Percentiles rank a stretch among this genome's conserved stretches.
Conservation (phyloP, 2,329 filamentous ascomycete species). For the Aureobasidium leucospermi region DNA sequence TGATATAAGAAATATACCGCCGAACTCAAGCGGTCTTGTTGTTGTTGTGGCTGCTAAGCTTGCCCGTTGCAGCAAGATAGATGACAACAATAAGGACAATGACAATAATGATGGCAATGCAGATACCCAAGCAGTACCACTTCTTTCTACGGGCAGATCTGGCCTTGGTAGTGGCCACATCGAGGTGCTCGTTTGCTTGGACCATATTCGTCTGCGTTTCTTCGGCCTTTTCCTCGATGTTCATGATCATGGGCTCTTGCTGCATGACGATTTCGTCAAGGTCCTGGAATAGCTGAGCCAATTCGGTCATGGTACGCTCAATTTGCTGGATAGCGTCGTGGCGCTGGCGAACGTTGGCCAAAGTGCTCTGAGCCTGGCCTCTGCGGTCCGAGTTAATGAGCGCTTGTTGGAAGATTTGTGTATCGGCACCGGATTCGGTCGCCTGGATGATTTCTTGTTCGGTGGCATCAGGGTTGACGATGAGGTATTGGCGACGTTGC, state of each 20-base stretch:
- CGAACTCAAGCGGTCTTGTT: not conserved
- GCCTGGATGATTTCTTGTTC: slow-evolving; percentile 72
- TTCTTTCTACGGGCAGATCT: slow-evolving; percentile 81
- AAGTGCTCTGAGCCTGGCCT: slow-evolving; percentile 71
- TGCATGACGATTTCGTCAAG: slow-evolving; percentile 79
- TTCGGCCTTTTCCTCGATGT: slow-evolving; percentile 82
- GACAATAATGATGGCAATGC: slow-evolving; percentile 31
- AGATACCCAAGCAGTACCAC: slow-evolving; percentile 86
- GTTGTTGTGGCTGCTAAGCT: slow-evolving; percentile 5
- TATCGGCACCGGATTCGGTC: slow-evolving; percentile 62
- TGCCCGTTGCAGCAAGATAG: slow-evolving; percentile 22
- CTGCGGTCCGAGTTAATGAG: slow-evolving; percentile 73
- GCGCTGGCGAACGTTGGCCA: slow-evolving; percentile 72
- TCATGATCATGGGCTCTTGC: slow-evolving; percentile 71
- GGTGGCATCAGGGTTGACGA: slow-evolving; percentile 73
- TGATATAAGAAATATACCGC: not conserved
- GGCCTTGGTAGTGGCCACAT: slow-evolving; percentile 73
- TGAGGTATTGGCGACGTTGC: slow-evolving; percentile 82
- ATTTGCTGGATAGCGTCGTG: slow-evolving; percentile 88
- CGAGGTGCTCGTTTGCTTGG: slow-evolving; percentile 78
- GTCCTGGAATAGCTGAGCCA: slow-evolving; percentile 82
- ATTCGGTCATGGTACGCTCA: slow-evolving; percentile 78
- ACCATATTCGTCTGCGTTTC: slow-evolving; percentile 78
- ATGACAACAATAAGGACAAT: slow-evolving; percentile 34
- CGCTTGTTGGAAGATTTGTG: slow-evolving; percentile 82